These are phyloP conservation scores for Croton setiger DNA, from an alignment of 441 rosid species.

Conservation along the genomic window DNA sequence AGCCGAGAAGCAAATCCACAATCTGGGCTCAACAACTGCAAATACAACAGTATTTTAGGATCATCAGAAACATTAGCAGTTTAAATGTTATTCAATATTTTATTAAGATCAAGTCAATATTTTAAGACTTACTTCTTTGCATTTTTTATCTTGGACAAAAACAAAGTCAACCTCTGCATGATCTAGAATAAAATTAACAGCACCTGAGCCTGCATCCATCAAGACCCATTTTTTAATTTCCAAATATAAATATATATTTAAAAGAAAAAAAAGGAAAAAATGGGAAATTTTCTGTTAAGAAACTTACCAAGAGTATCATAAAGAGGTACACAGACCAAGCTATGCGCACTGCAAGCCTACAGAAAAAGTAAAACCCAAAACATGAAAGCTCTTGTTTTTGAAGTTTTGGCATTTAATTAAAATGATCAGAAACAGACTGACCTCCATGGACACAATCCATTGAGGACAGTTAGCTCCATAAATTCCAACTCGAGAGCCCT, in stretches of 20 bases:
- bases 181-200: constrained; percentile 74
- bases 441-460: constrained; percentile 98
- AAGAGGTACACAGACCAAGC: constrained; percentile 85
- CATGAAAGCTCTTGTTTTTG: too few species aligned
- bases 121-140: constrained; percentile 49
- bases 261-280: too few species aligned
- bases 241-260: too few species aligned
- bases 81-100: neutral
- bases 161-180: constrained; percentile 82
- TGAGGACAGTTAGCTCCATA: constrained; percentile 96
- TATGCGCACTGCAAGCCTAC: constrained; percentile 79
- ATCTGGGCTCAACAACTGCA: constrained; percentile 60
- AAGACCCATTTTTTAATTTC: constrained; percentile 15
- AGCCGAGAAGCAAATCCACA: constrained; percentile 53
- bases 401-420: neutral
- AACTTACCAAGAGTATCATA: constrained; percentile 88
- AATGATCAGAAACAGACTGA: constrained; percentile 25
- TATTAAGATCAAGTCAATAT: constrained; percentile 1
- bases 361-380: constrained; percentile 16
- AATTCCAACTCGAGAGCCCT: constrained; percentile 84
- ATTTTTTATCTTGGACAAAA: constrained; percentile 79
- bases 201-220: constrained; percentile 66
- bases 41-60: constrained; percentile 9
- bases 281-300: too few species aligned
- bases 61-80: constrained; percentile 15